Evolutionary conservation across 805 yeast species (phyloP).

Genomic region (Pichia gijzeniarum): DNA sequence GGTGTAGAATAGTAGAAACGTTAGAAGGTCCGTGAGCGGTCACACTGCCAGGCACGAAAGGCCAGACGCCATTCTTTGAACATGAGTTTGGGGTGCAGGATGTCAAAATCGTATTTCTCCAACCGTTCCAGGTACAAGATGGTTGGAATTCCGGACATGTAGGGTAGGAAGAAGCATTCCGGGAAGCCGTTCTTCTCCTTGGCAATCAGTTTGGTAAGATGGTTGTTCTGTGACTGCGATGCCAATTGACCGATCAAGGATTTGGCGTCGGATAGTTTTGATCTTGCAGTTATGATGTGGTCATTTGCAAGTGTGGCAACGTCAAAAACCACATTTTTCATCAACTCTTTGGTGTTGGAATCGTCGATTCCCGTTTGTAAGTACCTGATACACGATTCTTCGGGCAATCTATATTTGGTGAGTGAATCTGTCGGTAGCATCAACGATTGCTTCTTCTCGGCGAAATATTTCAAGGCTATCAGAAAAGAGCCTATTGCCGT

Average conservation of each 20-base stretch:
- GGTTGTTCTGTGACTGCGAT: too few relatives aligned
- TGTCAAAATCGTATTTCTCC: constrained; percentile 60
- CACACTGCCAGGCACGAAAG: constrained; percentile 48
- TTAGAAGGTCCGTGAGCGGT: constrained; percentile 18
- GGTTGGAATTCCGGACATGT: constrained; percentile 62
- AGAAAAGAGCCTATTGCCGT: constrained; percentile 62
- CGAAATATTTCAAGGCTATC: constrained; percentile 53
- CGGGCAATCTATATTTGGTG: constrained; percentile 48
- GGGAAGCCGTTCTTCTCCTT: constrained; percentile 34
- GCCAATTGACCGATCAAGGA: constrained; percentile 20
- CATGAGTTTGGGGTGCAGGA: constrained; percentile 38
- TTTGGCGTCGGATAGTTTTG: constrained; percentile 39
- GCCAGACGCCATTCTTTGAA: constrained; percentile 61
- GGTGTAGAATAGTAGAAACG: too few relatives aligned
- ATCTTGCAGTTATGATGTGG: constrained; percentile 63
- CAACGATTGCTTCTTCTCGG: constrained; percentile 42
- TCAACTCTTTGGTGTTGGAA: constrained; percentile 21
- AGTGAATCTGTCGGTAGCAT: constrained; percentile 59
- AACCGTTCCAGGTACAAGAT: constrained; percentile 53
- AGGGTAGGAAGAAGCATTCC: constrained; percentile 61
- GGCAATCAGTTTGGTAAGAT: constrained; percentile 31
- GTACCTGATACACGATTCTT: constrained; percentile 52
- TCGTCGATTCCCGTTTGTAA: constrained; percentile 35
- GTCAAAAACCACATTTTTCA: constrained; percentile 59
- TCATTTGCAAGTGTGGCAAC: constrained; percentile 75